Base-by-base conservation (phyloP, 2,329 filamentous ascomycete species). In the Neodidymelliopsis sp. region DNA sequence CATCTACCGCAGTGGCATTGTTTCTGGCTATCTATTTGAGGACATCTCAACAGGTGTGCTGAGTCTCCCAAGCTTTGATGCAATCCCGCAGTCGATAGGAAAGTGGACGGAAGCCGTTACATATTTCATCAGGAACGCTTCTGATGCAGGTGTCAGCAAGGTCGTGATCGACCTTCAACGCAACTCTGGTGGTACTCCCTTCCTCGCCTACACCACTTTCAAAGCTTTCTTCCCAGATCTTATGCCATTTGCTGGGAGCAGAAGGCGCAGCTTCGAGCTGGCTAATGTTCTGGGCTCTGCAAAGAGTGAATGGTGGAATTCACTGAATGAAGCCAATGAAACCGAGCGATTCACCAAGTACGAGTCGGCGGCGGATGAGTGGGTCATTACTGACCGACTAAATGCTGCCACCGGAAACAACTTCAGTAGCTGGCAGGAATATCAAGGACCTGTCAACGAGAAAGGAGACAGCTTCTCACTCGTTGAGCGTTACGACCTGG, bases 121-220 rank as follows among this genome's bases (percentile, higher is more conserved):
- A 3, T 42, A 71, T 2, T 77, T 83, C 54, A 66, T 84, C 11
- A 62, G 68, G 0, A 63, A 72, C 11, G 74, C 76, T 12, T 75
- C 76, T 29, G 54, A 59, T 0, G 70, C 71, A 6, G 74, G 75
- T 2, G 81, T 82, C 56, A 79, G 71, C 16, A 83, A 79, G 58
- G 70, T 88, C 2, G 73, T 88, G 22, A 80, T 88, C 49, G 85
- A 88, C 55, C 59, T 88, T 4, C 77, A 79, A 10, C 74, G 71
- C 2, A 88, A 88, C 54, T 71, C 69, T 0, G 85, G 85, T 13
- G 84, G 85, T 8, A 41, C 44, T 9, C 52, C 59, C 2, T 34
- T 61, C 7, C 49, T 66, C 2, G 67, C 62, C 11, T 66, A 61
- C 34, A 62, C 66, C 16, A 53, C 57, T 0, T 84, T 84, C 56